Base-by-base conservation (phyloP, 768 basidiomycete genomes). In the Termitomyces eurrhizus region DNA sequence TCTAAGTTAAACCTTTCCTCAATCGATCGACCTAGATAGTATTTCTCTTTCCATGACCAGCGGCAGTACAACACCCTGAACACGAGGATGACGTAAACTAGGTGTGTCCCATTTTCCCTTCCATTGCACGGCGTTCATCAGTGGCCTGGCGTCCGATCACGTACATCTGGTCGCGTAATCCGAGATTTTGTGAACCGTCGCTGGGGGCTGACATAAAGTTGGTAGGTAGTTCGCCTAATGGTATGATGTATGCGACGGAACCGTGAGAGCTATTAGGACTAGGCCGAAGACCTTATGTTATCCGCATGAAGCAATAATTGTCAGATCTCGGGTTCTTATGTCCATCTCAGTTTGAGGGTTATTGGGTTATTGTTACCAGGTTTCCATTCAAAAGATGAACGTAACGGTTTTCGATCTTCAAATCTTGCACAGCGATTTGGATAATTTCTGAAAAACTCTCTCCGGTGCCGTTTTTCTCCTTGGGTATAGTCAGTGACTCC, bases 391-490 rank as follows among this genome's bases (percentile, higher is more conserved):
- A 45, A 8, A 45, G 9, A 21, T 45, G 18, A 21, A 9, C 44
- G 42, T 44, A 9, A 41, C 18, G 44, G 21, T 21, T 45, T 45
- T 11, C 44, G 21, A 9, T 21, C 7, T 13, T n/a, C n/a, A 21
- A 4, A 11, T 45, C 0, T 45, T 24, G 4, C 6, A 2, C 58
- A 64, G 46, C 16, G 62, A 5, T 16, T 66, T 26, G 60, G n/a
- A 35, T 24, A 56, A 52, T 42, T 41, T 8, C 8, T 18, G 42
- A 44, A 21, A 44, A 44, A 18, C 16, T 41, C 48, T 54, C 61
- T 8, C 44, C 24, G n/a, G 48, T 51, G n/a, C 44, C 63, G 18
- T 61, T 63, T 35, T 63, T 51, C 61, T 64, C 24, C 53, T 55
- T 46, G 57, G n/a, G 37, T 24, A 33, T n/a, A n/a, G n/a, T n/a